phyloP scores from a whole-genome alignment of 139 green algal species.

The Coelastrella sp. region DNA sequence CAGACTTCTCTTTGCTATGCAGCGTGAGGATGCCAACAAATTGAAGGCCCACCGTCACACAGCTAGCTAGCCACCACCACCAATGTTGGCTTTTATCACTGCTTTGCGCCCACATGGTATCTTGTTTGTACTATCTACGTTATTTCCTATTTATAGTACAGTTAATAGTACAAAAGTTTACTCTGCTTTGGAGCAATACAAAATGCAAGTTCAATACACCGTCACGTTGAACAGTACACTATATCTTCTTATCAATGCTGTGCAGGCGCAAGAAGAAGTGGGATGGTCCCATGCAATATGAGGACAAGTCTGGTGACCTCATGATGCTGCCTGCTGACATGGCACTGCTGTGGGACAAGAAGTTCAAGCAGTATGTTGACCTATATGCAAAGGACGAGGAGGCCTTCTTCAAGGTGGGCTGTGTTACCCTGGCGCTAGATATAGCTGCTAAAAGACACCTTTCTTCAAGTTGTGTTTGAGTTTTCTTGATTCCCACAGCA shows the following conservation, averaged over 20 bases:
- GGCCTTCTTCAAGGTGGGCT: constrained; percentile 70
- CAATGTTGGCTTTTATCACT: no score
- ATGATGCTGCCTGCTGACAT: constrained; percentile 93
- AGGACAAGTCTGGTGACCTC: constrained; percentile 81
- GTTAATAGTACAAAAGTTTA: no score
- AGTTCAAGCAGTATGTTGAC: constrained; percentile 83
- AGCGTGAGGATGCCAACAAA: no score
- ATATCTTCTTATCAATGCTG: not conserved
- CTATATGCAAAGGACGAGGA: constrained; percentile 81
- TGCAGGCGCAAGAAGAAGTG: constrained; percentile 81
- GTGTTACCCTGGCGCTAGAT: not conserved
- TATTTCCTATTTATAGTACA: no score
- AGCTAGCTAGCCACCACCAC: no score
- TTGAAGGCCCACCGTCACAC: no score
- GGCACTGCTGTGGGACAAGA: constrained; percentile 78
- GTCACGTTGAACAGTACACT: no score
- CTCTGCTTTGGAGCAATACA: not conserved
- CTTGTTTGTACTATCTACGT: no score
- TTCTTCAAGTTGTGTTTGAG: not conserved
- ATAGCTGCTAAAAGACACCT: no score
- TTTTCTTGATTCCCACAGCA: not conserved
- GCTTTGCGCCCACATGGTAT: no score
- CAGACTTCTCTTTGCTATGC: no score
- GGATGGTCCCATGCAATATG: constrained; percentile 85
- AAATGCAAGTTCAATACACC: not conserved